Evolutionary conservation across 192 early-diverging fungal species (phyloP).

Genomic region (Gamsiella multidivaricata): DNA sequence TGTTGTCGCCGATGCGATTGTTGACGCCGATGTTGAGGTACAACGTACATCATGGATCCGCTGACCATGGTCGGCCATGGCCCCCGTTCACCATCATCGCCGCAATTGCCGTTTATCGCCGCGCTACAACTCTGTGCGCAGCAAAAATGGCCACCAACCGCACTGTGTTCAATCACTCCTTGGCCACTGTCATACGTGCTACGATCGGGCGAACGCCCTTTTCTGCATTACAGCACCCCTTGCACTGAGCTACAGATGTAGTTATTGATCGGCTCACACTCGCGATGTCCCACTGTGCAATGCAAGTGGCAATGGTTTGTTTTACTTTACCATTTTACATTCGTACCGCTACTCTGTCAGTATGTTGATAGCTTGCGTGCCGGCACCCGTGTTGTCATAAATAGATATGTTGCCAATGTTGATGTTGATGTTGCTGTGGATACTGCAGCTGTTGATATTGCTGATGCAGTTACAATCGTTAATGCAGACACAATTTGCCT

Average conservation of each 20-base stretch:
- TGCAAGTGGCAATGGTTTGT: too few species aligned
- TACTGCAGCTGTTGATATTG: background rate
- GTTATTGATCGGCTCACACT: constrained; percentile 3
- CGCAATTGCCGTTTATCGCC: constrained; percentile 5
- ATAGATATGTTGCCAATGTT: background rate
- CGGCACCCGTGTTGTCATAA: too few species aligned
- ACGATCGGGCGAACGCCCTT: too few species aligned
- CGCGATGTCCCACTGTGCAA: background rate
- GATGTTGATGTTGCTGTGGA: background rate
- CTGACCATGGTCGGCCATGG: background rate
- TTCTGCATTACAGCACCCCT: background rate
- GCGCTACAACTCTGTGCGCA: constrained; percentile 4
- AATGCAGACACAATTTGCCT: background rate
- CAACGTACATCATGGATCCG: background rate
- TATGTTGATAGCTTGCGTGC: too few species aligned
- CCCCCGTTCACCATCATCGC: background rate
- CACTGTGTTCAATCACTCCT: too few species aligned
- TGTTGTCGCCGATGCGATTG: background rate
- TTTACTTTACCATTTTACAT: too few species aligned
- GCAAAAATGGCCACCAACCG: background rate
- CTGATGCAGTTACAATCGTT: background rate
- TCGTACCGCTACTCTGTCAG: too few species aligned
- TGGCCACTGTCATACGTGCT: constrained; percentile 19
- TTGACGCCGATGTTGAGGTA: background rate
- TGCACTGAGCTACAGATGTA: too few species aligned